phyloP scores from a whole-genome alignment of 495 filamentous ascomycete genomes.

The Neohortaea acidophila region DNA sequence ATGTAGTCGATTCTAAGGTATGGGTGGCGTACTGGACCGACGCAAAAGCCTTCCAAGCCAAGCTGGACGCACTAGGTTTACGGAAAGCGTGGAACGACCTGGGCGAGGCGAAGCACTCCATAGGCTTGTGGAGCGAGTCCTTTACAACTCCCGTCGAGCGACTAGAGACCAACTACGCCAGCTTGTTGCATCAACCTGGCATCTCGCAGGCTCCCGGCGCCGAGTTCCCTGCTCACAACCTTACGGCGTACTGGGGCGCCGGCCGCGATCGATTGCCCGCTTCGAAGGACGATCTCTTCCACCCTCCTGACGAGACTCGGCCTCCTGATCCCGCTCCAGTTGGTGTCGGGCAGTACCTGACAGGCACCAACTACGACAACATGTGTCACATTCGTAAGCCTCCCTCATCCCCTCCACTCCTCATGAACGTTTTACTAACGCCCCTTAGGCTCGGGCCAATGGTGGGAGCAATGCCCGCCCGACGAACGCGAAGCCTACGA shows the following conservation, averaged over 20 bases:
- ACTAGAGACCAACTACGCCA: constrained; percentile 7
- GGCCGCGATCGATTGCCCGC: constrained; percentile 6
- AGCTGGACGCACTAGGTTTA: background rate
- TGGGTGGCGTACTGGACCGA: constrained; percentile 7
- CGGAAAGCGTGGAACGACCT: background rate
- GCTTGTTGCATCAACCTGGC: constrained; percentile 6
- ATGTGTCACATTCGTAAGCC: constrained; percentile 8
- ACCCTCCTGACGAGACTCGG: background rate
- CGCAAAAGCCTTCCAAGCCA: background rate
- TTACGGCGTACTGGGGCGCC: constrained; percentile 8
- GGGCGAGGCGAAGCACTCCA: background rate
- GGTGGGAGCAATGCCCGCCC: constrained; percentile 1
- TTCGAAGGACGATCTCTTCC: constrained; percentile 1
- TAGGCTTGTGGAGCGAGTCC: constrained; percentile 5
- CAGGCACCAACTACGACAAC: constrained; percentile 6
- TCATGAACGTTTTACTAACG: background rate
- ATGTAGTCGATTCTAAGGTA: constrained; percentile 3
- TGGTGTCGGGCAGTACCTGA: constrained; percentile 5
- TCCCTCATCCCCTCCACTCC: background rate
- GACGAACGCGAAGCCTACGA: constrained; percentile 6
- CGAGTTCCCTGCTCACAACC: constrained; percentile 3
- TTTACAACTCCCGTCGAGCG: constrained; percentile 5
- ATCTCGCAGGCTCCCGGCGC: constrained; percentile 1
- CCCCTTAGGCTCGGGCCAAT: constrained; percentile 1
- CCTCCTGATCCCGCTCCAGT: background rate